These are phyloP conservation scores for Sarocladiaceae sp. DNA, from an alignment of 2,329 filamentous ascomycete species.

Conservation along the genomic window DNA sequence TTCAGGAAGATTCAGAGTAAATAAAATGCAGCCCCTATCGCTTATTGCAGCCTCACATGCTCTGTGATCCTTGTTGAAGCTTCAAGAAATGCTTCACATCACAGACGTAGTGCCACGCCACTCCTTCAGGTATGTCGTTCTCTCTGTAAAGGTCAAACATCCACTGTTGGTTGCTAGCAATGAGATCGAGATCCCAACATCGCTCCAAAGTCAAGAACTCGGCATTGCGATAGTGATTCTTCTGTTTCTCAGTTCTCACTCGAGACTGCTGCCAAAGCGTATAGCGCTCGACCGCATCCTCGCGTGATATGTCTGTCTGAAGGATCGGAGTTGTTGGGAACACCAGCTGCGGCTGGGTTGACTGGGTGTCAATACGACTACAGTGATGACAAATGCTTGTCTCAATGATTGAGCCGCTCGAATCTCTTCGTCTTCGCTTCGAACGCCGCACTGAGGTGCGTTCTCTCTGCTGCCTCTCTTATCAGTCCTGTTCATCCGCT, in stretches of 20 bases:
- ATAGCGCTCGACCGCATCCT: neutral
- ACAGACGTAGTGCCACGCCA: slow-evolving; percentile 1
- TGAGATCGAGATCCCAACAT: neutral
- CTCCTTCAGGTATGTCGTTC: neutral
- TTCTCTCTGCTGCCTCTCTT: slow-evolving; percentile 1
- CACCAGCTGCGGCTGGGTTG: neutral
- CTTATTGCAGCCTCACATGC: neutral
- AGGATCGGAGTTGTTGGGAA: neutral
- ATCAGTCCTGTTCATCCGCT: neutral
- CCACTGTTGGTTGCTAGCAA: neutral
- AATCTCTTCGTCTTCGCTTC: neutral
- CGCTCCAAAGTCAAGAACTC: neutral
- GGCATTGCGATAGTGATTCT: neutral
- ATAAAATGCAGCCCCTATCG: neutral
- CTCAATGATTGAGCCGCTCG: neutral
- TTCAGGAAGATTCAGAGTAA: neutral
- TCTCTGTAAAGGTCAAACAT: neutral
- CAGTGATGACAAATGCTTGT: neutral
- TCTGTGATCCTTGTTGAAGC: neutral
- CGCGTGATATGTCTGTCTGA: neutral
- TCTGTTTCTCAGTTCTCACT: neutral
- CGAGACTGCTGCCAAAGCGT: neutral
- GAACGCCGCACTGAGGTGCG: no score
- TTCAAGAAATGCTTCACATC: slow-evolving; percentile 1
- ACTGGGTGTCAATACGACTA: neutral